Evolutionary conservation across 108 stramenopile species (phyloP).

Genomic region (Skeletonema costatum): DNA sequence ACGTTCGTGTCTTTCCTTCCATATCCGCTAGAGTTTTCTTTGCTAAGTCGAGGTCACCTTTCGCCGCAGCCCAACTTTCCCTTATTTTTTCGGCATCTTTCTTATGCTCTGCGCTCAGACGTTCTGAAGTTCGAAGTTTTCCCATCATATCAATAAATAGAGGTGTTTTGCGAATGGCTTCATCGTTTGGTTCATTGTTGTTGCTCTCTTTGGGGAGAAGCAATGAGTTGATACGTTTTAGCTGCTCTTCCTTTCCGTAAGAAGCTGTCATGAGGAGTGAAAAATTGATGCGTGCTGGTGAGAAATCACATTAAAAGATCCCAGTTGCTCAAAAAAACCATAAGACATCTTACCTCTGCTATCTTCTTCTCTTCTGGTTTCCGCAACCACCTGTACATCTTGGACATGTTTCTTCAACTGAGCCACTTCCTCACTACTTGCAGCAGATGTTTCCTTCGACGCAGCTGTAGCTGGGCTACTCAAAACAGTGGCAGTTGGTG

Average conservation of each 20-base stretch:
- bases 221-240: slow-evolving; percentile 66
- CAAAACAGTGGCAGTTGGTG: slow-evolving; percentile 43
- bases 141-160: slow-evolving; percentile 51
- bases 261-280: slow-evolving; percentile 41
- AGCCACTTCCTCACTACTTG: slow-evolving; percentile 47
- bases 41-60: slow-evolving; percentile 66
- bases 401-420: slow-evolving; percentile 56
- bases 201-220: slow-evolving; percentile 38
- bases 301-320: slow-evolving; percentile 3
- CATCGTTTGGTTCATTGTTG: slow-evolving; percentile 33
- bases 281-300: background rate
- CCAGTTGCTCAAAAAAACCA: background rate
- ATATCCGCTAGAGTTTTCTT: slow-evolving; percentile 70
- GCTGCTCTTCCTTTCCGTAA: slow-evolving; percentile 54
- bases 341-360: slow-evolving; percentile 55
- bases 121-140: slow-evolving; percentile 54
- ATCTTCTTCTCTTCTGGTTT: slow-evolving; percentile 69
- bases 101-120: slow-evolving; percentile 46
- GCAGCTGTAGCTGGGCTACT: slow-evolving; percentile 40
- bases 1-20: slow-evolving; percentile 65
- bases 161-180: slow-evolving; percentile 47
- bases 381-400: slow-evolving; percentile 63
- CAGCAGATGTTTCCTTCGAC: slow-evolving; percentile 24
- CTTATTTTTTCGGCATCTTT: slow-evolving; percentile 37
- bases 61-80: slow-evolving; percentile 64